Conservation (phyloP, 2,329 filamentous ascomycete species). For the Stachybotrys chlorohalonatus region DNA sequence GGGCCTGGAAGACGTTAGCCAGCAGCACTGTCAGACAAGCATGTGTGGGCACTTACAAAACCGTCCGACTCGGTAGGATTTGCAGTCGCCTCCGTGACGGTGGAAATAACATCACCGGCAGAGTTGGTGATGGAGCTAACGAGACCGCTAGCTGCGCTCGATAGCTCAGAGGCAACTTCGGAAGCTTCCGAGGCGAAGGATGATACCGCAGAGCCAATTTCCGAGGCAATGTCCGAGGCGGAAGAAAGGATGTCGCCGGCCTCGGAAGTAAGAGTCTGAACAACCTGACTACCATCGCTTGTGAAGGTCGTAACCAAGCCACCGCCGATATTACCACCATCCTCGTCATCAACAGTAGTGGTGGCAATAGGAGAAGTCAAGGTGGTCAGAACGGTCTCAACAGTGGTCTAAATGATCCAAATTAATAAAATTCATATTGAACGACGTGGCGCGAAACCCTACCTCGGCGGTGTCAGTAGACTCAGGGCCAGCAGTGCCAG, state of each 20-base stretch:
- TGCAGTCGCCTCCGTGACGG: constrained; percentile 13
- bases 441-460: neutral
- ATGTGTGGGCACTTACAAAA: constrained; percentile 18
- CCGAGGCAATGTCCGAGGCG: constrained; percentile 9
- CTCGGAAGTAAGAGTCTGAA: constrained; percentile 5
- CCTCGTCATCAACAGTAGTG: constrained; percentile 17
- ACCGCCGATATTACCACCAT: constrained; percentile 9
- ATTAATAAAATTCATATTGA: neutral
- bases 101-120: constrained; percentile 4
- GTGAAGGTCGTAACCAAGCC: constrained; percentile 13
- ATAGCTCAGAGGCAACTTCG: constrained; percentile 5
- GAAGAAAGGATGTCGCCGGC: neutral
- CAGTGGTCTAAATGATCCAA: constrained; percentile 23
- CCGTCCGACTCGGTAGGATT: constrained; percentile 12
- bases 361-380: constrained; percentile 26
- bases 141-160: constrained; percentile 5
- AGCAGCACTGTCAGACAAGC: neutral
- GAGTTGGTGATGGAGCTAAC: constrained; percentile 3
- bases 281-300: constrained; percentile 1
- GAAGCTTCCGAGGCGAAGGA: constrained; percentile 4
- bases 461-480: neutral
- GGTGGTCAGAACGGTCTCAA: constrained; percentile 22
- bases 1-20: constrained; percentile 14
- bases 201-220: constrained; percentile 17
- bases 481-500: neutral